A percentile compares a stretch with the other conserved stretches of the same genome.
phyloP scores from a whole-genome alignment of 306 rosid genomes.

The Prunus mira region DNA sequence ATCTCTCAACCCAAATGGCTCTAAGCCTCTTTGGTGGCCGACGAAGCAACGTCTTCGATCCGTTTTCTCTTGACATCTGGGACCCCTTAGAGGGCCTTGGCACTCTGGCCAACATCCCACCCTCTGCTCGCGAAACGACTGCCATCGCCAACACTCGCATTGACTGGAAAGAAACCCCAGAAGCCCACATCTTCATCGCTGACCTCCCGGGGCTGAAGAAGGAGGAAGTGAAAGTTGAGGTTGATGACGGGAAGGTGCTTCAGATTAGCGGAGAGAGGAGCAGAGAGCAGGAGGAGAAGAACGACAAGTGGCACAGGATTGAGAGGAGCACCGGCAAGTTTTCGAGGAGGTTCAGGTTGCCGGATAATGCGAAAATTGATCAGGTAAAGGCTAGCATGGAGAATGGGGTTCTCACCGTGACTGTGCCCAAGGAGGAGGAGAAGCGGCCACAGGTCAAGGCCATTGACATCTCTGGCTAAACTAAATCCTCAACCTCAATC shows the following conservation, averaged over 20 bases:
- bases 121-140: slow-evolving; percentile 22
- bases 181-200: slow-evolving; percentile 34
- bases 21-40: slow-evolving; percentile 31
- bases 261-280: slow-evolving; percentile 40
- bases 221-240: slow-evolving; percentile 34
- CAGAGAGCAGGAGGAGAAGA: slow-evolving; percentile 33
- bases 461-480: slow-evolving; percentile 31
- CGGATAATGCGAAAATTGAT: slow-evolving; percentile 26
- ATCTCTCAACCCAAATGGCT: slow-evolving; percentile 7
- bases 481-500: not conserved
- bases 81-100: slow-evolving; percentile 24
- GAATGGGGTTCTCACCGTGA: slow-evolving; percentile 31
- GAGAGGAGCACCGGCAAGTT: slow-evolving; percentile 37
- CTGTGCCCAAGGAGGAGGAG: slow-evolving; percentile 26
- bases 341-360: slow-evolving; percentile 33
- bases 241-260: slow-evolving; percentile 26
- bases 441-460: slow-evolving; percentile 23
- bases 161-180: slow-evolving; percentile 40
- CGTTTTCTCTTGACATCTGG: slow-evolving; percentile 25
- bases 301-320: slow-evolving; percentile 36
- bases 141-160: slow-evolving; percentile 27
- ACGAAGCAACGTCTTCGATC: slow-evolving; percentile 31
- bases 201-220: slow-evolving; percentile 37
- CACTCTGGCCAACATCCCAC: not conserved
- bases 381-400: slow-evolving; percentile 28